These are phyloP conservation scores for Bretschneidera sinensis DNA, from an alignment of 345 rosid genomes.

Conservation along the genomic window DNA sequence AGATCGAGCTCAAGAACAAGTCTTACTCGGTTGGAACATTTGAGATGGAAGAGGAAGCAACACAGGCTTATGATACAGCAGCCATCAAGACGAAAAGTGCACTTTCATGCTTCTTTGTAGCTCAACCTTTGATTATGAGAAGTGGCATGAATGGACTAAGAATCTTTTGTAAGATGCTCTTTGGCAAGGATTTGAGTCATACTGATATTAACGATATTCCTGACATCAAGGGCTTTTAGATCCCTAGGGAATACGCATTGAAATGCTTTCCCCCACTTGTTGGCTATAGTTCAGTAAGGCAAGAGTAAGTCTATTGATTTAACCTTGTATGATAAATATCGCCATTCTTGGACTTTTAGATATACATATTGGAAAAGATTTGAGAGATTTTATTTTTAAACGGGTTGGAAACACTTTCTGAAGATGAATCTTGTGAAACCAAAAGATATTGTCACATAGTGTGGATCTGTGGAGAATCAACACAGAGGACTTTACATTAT, in stretches of 20 bases:
- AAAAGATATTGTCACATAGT: conserved; percentile 14
- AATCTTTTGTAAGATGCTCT: conserved; percentile 7
- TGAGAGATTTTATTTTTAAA: conserved; percentile 10
- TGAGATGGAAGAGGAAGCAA: too few relatives aligned
- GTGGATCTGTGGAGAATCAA: conserved; percentile 3
- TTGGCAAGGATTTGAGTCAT: conserved; percentile 15
- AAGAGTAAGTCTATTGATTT: neutral
- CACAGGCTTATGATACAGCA: too few relatives aligned
- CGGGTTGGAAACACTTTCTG: conserved; percentile 24
- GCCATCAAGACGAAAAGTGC: too few relatives aligned
- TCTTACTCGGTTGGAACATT: too few relatives aligned
- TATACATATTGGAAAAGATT: conserved; percentile 19
- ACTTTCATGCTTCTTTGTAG: too few relatives aligned
- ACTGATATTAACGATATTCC: conserved; percentile 11
- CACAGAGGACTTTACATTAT: conserved; percentile 18
- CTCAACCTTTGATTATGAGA: too few relatives aligned
- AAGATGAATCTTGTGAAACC: conserved; percentile 19
- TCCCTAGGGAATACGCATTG: conserved; percentile 19
- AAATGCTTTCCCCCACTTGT: conserved; percentile 11
- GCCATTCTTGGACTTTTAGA: conserved; percentile 18
- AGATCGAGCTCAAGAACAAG: too few relatives aligned
- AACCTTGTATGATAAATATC: conserved; percentile 15
- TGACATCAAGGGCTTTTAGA: conserved; percentile 15
- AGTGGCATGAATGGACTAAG: neutral
- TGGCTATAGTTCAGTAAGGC: neutral